These are phyloP conservation scores for Quercus tomentella DNA, from an alignment of 331 rosid species.

Conservation along the genomic window DNA sequence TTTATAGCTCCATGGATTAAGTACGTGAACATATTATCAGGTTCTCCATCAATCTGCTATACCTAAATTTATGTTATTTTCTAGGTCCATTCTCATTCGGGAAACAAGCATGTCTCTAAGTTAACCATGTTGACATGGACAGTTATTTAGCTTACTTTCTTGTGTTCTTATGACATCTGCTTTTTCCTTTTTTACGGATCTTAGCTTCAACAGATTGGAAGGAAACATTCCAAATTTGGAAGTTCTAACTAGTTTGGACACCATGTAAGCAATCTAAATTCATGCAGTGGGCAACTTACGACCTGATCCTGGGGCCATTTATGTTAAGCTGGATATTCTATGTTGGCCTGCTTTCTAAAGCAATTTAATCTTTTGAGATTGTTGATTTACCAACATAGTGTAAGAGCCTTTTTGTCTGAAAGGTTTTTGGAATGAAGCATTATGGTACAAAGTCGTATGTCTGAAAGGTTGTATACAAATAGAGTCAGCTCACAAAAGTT, in stretches of 20 bases:
- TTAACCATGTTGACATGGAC: background rate
- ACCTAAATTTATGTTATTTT: background rate
- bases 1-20: background rate
- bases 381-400: too few relatives aligned
- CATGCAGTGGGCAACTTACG: background rate
- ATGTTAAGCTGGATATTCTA: background rate
- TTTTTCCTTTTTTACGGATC: background rate
- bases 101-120: background rate
- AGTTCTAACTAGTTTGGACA: background rate
- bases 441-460: background rate
- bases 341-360: background rate
- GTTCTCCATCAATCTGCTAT: background rate
- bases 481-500: background rate
- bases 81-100: background rate
- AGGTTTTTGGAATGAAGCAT: background rate
- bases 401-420: too few relatives aligned
- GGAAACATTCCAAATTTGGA: conserved; percentile 16
- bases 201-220: conserved; percentile 8
- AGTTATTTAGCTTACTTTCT: background rate
- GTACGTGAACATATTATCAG: background rate
- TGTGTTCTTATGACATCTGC: background rate
- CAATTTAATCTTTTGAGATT: background rate
- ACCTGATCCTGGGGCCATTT: background rate
- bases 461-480: background rate
- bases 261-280: conserved; percentile 17